These are phyloP conservation scores for Aaosphaeria arxii DNA, from an alignment of 2,329 filamentous ascomycete genomes.

Conservation along the genomic window DNA sequence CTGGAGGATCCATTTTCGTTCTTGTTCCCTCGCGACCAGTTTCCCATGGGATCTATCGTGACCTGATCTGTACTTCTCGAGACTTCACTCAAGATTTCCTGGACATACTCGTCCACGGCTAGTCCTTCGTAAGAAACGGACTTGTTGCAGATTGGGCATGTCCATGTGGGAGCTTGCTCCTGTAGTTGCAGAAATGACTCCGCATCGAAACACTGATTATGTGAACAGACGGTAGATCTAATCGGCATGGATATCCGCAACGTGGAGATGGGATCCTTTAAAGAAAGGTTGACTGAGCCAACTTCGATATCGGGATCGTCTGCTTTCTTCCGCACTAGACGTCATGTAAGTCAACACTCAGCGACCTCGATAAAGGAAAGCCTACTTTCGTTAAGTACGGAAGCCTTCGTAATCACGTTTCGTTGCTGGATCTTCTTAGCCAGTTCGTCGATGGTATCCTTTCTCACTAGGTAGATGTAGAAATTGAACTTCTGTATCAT, in stretches of 20 bases:
- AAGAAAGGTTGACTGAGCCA: conserved; percentile 81
- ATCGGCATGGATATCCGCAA: conserved; percentile 77
- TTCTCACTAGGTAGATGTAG: conserved; percentile 71
- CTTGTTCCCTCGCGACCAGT: conserved; percentile 61
- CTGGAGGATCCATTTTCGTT: conserved; percentile 36
- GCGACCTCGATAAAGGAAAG: conserved; percentile 9
- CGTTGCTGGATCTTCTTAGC: conserved; percentile 64
- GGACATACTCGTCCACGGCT: conserved; percentile 84
- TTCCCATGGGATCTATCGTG: conserved; percentile 81
- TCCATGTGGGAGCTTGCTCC: conserved; percentile 94
- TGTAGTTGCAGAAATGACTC: conserved; percentile 89
- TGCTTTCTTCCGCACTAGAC: conserved; percentile 71
- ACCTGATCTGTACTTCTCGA: conserved; percentile 73
- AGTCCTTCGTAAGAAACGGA: conserved; percentile 75
- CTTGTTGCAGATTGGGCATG: conserved; percentile 92
- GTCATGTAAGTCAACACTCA: conserved; percentile 1
- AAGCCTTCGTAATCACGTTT: conserved; percentile 73
- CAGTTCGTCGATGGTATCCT: conserved; percentile 68
- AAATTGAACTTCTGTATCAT: conserved; percentile 47
- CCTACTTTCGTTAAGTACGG: conserved; percentile 81
- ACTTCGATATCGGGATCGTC: conserved; percentile 87
- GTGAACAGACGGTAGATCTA: conserved; percentile 74
- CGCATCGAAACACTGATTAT: conserved; percentile 94
- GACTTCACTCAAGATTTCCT: conserved; percentile 78
- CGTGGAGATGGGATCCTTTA: conserved; percentile 90